Evolutionary conservation across 495 filamentous ascomycete genomes (phyloP).

Genomic region (Penicillium cataractarum): DNA sequence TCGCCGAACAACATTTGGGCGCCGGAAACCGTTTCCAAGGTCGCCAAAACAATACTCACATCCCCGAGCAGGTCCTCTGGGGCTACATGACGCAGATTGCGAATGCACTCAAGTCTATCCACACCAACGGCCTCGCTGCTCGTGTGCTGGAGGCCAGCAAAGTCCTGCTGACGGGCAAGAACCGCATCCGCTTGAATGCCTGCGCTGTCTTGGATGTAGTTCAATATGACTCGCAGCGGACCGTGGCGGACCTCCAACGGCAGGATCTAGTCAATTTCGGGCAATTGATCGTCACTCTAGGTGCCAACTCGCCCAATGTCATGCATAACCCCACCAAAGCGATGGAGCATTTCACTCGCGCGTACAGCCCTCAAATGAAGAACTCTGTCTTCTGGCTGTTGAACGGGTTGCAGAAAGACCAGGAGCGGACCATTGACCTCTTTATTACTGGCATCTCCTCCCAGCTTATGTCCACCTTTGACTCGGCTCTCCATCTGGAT

Average conservation of each 20-base stretch:
- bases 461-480: conserved; percentile 70
- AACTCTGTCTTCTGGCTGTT: conserved; percentile 80
- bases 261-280: conserved; percentile 90
- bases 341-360: conserved; percentile 71
- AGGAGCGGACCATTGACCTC: conserved; percentile 71
- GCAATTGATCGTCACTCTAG: conserved; percentile 77
- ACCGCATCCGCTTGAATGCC: conserved; percentile 84
- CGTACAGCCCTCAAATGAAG: conserved; percentile 73
- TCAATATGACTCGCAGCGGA: conserved; percentile 67
- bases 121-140: conserved; percentile 78
- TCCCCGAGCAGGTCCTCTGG: conserved; percentile 85
- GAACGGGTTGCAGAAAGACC: conserved; percentile 49
- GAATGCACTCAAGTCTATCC: conserved; percentile 85
- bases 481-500: conserved; percentile 71
- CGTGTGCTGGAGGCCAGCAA: conserved; percentile 83
- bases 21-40: conserved; percentile 55
- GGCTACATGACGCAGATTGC: conserved; percentile 90
- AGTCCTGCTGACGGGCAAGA: conserved; percentile 69
- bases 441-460: conserved; percentile 76
- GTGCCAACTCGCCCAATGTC: conserved; percentile 62
- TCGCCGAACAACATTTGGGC: conserved; percentile 81
- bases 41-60: conserved; percentile 49
- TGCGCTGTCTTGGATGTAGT: conserved; percentile 89
- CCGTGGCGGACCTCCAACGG: conserved; percentile 75
- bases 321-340: conserved; percentile 60